These are phyloP conservation scores for Spirogloea muscicola DNA, from an alignment of 139 green algal species.

Conservation along the genomic window DNA sequence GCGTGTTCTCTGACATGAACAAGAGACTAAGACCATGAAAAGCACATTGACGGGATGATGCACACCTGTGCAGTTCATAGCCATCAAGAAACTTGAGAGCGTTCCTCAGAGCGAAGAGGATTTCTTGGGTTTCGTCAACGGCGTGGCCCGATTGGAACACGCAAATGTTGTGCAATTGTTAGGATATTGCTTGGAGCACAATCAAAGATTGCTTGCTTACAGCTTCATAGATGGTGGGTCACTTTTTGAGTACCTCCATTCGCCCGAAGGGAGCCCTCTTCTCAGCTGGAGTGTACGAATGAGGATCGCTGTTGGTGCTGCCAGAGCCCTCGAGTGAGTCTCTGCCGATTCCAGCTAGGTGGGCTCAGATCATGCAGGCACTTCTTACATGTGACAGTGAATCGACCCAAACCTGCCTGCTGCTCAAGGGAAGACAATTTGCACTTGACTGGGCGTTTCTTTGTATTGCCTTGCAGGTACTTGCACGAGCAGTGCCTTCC, in stretches of 20 bases:
- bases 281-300: slow-evolving; percentile 29
- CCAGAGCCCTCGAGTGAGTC: slow-evolving; percentile 21
- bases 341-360: neutral
- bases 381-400: no score
- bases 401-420: no score
- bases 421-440: no score
- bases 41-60: no score
- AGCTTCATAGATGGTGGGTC: neutral
- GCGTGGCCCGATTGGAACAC: slow-evolving; percentile 30
- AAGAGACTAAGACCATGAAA: no score
- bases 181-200: slow-evolving; percentile 23
- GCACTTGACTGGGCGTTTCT: no score
- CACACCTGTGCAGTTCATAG: no score
- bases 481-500: slow-evolving; percentile 49
- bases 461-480: no score
- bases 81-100: no score
- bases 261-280: neutral
- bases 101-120: slow-evolving; percentile 35
- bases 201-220: slow-evolving; percentile 11
- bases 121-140: slow-evolving; percentile 12
- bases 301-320: slow-evolving; percentile 10
- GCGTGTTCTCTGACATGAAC: no score
- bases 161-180: slow-evolving; percentile 20
- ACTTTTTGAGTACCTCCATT: slow-evolving; percentile 19
- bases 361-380: no score